Percentiles rank a stretch among this genome's conserved stretches.
These are phyloP conservation scores for Saussurea involucrata DNA, from an alignment of 129 eudicot genomes.

Conservation along the genomic window DNA sequence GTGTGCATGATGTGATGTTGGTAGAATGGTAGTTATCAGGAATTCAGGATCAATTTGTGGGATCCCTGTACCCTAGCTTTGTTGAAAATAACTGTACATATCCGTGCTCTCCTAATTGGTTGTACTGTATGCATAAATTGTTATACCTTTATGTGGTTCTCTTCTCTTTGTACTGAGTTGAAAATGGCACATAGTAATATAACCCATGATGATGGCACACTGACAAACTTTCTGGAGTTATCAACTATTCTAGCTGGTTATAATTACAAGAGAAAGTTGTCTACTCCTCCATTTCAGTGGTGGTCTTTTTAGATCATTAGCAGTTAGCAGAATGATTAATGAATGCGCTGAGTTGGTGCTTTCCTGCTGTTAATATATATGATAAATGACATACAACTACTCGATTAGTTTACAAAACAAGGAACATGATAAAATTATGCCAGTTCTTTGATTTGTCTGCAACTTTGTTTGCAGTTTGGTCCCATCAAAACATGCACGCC, in stretches of 20 bases:
- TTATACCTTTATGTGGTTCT: background rate
- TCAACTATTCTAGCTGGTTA: conserved; percentile 19
- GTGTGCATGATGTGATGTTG: conserved; percentile 6
- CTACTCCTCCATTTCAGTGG: conserved; percentile 1
- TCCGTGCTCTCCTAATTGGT: background rate
- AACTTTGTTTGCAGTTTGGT: conserved; percentile 28
- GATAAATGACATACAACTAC: conserved; percentile 2
- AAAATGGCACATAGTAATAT: conserved; percentile 7
- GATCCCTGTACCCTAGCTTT: conserved; percentile 16
- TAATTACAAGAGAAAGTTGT: conserved; percentile 11
- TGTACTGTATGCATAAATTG: conserved; percentile 10
- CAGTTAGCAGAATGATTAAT: conserved; percentile 19
- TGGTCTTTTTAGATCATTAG: conserved; percentile 14
- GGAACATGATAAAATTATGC: conserved; percentile 25
- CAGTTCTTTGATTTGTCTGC: conserved; percentile 24
- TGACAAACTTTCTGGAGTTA: conserved; percentile 15
- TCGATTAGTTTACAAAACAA: conserved; percentile 17
- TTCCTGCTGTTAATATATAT: conserved; percentile 6
- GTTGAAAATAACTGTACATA: background rate
- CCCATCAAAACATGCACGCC: conserved; percentile 32
- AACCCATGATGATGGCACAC: conserved; percentile 23
- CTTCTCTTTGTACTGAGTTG: background rate
- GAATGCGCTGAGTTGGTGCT: conserved; percentile 14
- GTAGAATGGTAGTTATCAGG: background rate
- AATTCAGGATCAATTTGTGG: conserved; percentile 12